These are phyloP conservation scores for Pythium scleroteichum DNA, from an alignment of 352 stramenopile genomes.

Conservation along the genomic window DNA sequence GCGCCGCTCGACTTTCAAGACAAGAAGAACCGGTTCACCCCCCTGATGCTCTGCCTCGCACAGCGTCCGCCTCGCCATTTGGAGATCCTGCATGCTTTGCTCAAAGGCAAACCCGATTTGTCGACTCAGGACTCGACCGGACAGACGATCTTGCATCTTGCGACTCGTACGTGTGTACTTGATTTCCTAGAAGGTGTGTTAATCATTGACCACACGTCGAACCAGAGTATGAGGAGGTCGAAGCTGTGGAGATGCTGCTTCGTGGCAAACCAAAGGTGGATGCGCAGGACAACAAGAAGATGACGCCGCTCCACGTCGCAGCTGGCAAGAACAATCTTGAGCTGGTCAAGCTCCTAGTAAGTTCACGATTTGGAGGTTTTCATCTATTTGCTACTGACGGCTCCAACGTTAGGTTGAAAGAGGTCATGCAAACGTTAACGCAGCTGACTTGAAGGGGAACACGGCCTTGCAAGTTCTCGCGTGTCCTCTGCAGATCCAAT, in stretches of 20 bases:
- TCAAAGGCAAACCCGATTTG: constrained; percentile 76
- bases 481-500: background rate
- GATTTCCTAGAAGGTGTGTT: too few species aligned
- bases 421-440: constrained; percentile 58
- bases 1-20: constrained; percentile 71
- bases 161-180: constrained; percentile 42
- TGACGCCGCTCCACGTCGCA: constrained; percentile 72
- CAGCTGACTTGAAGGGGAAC: constrained; percentile 67
- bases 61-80: constrained; percentile 66
- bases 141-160: constrained; percentile 68
- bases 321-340: constrained; percentile 65
- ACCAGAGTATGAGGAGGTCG: constrained; percentile 64
- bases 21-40: constrained; percentile 78
- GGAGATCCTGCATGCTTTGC: constrained; percentile 60
- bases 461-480: constrained; percentile 47
- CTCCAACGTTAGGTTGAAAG: constrained; percentile 41
- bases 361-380: background rate
- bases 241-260: constrained; percentile 63
- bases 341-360: constrained; percentile 55
- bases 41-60: constrained; percentile 72
- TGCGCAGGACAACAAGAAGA: constrained; percentile 64
- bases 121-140: constrained; percentile 58
- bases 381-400: background rate
- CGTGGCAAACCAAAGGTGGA: constrained; percentile 65
- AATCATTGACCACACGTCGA: too few species aligned